These are phyloP conservation scores for Parastagonospora nodorum DNA, from an alignment of 2,329 filamentous ascomycete genomes.

Conservation along the genomic window DNA sequence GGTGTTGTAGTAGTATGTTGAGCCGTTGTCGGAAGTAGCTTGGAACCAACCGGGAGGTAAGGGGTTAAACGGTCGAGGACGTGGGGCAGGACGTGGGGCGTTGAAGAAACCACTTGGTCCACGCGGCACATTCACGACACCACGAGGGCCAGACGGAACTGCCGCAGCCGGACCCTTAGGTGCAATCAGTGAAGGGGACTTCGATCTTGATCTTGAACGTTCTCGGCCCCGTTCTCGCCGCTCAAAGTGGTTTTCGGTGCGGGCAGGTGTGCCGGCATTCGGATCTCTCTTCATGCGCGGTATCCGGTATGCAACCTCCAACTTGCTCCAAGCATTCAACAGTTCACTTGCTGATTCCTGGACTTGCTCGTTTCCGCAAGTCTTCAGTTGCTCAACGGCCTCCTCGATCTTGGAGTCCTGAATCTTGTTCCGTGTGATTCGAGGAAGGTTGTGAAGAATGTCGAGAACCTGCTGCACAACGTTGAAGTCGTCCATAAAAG, in stretches of 20 bases:
- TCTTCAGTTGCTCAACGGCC: slow-evolving; percentile 71
- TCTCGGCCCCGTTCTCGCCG: slow-evolving; percentile 59
- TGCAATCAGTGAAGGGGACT: slow-evolving; percentile 49
- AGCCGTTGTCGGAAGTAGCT: slow-evolving; percentile 68
- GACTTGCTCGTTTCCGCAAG: slow-evolving; percentile 75
- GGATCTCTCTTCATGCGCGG: slow-evolving; percentile 85
- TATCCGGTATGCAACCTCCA: slow-evolving; percentile 91
- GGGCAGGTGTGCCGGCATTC: slow-evolving; percentile 52
- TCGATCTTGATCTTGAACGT: slow-evolving; percentile 55
- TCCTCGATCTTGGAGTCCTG: slow-evolving; percentile 93
- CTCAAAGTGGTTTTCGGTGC: slow-evolving; percentile 62
- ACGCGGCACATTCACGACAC: slow-evolving; percentile 61
- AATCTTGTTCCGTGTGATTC: slow-evolving; percentile 95
- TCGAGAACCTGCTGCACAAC: slow-evolving; percentile 87
- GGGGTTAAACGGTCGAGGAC: slow-evolving; percentile 61
- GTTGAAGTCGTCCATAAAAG: slow-evolving; percentile 88
- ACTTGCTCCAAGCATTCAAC: slow-evolving; percentile 82
- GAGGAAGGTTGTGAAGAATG: slow-evolving; percentile 85
- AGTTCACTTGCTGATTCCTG: slow-evolving; percentile 71
- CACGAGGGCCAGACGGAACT: slow-evolving; percentile 52
- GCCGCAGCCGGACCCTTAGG: slow-evolving; percentile 43
- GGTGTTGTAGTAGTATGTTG: slow-evolving; percentile 82
- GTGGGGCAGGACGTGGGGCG: slow-evolving; percentile 52
- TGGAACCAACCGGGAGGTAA: slow-evolving; percentile 87
- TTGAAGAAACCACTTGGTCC: slow-evolving; percentile 53